Percentiles rank a stretch among this genome's conserved stretches.
Evolutionary conservation across 2,329 filamentous ascomycete species (phyloP).

Genomic region (Sporothrix luriei): DNA sequence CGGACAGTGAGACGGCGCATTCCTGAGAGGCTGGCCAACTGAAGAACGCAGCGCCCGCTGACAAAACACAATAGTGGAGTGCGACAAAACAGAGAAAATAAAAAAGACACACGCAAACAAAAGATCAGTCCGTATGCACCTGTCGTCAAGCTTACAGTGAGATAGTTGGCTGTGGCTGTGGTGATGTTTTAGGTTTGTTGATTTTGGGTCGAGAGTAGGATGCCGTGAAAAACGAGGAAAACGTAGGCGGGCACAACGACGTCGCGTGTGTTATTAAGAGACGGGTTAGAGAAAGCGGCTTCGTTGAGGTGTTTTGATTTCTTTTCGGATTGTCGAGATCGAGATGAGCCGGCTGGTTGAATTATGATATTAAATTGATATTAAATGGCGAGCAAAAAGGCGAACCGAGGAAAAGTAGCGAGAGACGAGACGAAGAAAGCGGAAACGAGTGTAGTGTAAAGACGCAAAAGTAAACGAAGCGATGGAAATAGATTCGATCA

Average conservation of each 20-base stretch:
- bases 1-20: constrained; percentile 22
- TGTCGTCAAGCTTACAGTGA: constrained; percentile 11
- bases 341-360: constrained; percentile 3
- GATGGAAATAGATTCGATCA: constrained; percentile 8
- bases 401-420: not conserved
- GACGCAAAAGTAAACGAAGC: not conserved
- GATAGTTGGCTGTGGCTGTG: not conserved
- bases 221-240: constrained; percentile 1
- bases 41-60: not conserved
- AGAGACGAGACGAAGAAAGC: constrained; percentile 19
- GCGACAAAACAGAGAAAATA: not conserved
- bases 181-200: not conserved
- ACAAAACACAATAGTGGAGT: not conserved
- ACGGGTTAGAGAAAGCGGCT: not conserved
- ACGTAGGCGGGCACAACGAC: not conserved
- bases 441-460: constrained; percentile 5
- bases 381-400: not conserved
- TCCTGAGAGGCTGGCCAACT: not conserved
- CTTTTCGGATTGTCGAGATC: not conserved
- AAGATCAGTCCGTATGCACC: not conserved
- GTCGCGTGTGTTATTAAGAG: constrained; percentile 13
- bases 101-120: not conserved
- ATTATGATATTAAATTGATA: constrained; percentile 25
- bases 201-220: not conserved
- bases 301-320: not conserved